Evolutionary conservation across 2,329 filamentous ascomycete species (phyloP), one percentile per base, ranked within the genome.

Genomic region (Coniochaeta sp.): DNA sequence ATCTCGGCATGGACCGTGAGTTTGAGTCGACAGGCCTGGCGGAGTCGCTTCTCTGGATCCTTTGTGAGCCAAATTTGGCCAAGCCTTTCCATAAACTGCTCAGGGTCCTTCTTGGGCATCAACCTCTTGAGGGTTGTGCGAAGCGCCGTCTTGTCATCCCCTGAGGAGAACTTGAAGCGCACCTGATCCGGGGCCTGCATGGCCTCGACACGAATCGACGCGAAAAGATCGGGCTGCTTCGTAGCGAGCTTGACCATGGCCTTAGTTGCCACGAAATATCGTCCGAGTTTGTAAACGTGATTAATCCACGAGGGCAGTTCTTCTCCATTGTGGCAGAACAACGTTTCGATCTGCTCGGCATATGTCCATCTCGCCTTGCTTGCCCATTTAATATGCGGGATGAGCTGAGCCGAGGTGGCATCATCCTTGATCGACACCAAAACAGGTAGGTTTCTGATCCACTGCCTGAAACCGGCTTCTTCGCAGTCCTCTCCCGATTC

Each of bases 1-100:
- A 68, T 60, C 62, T 69, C 65, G 34, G 66, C 65, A 58, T 69
- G 66, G 19, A 66, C 59, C 26, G 65, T 66, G 12, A 67, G 62
- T 30, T 62, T 50, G 50, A 60, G 42, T 4, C 57, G 40, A 58
- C 65, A 68, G 30, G 59, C 58, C 50, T 34, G 62, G 40, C 64
- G 63, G 42, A 69, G 64, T 36, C 59, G 38, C 12, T 50, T 58
- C 36, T 68, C 65, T 2, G 59, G 42, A 56, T 52, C 24, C 2
- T 30, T 4, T n/a, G 47, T 52, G 24, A 22, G n/a, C 47, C 19
- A 28, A 9, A 14, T 10, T 9, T 28, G 19, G 4, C 22, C 24
- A 2, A 52, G 47, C 26, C n/a, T 22, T 14, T 52, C n/a, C 47
- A 52, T 52, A 14, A 28, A 8, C 47, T 10, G 3, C 14, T 22